Evolutionary conservation across 2,329 filamentous ascomycete genomes (phyloP), one percentile per base, ranked within the genome.

Genomic region (Apiospora hydei): DNA sequence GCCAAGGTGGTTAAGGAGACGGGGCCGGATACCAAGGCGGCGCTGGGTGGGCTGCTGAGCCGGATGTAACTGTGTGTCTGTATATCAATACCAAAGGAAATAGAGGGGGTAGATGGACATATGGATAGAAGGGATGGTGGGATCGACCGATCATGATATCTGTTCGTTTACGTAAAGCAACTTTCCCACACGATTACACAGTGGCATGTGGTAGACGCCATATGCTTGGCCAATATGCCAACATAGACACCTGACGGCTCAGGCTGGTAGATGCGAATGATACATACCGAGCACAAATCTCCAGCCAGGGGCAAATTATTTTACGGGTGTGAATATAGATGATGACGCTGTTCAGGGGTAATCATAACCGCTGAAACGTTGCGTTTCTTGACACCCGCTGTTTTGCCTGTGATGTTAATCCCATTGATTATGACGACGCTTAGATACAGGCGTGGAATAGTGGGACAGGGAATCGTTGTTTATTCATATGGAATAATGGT

Each of bases 1-100:
- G 91, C 93, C 74, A 87, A 86, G 71, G 78, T 98, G 71, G 93
- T 98, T 71, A 98, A 96, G 87, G 93, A 94, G 77, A 91, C 88
- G 10, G 88, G 88, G 77, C 85, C 86, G 67, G 90, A 90, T 76
- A 98, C 95, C 0, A 94, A 89, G 84, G 87, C 85, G 67, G 89
- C 88, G 7, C 83, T 98, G 78, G 86, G 89, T 77, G 88, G 87
- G 2, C 83, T 98, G 79, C 88, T 92, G 76, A 91, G 87, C 71
- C 90, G 87, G 82, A 89, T 91, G 34, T 89, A 73, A 30, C 24
- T 13, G 13, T 1, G 16, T 10, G 14, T 57, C 0, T 30, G 26
- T 57, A 16, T 34, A 8, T 4, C 18, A 10, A 21, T 21, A 7
- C 41, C 41, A n/a, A 21, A n/a, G 14, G 2, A 21, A 21, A 38